Base-by-base conservation (phyloP, 1,139 yeast genomes). In the Candida anutae region DNA sequence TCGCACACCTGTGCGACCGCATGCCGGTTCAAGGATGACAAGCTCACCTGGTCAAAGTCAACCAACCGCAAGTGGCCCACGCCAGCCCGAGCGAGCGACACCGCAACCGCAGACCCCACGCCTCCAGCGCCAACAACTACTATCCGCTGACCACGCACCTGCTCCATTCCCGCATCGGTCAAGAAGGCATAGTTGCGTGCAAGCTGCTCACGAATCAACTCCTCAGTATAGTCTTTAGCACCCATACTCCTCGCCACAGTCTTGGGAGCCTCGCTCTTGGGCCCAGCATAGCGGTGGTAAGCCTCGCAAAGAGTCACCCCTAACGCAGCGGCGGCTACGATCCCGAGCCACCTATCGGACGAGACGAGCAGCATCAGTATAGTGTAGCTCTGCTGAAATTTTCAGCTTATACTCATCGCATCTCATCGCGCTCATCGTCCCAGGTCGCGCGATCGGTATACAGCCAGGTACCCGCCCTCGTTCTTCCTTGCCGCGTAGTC, bases 71-170 rank as follows among this genome's bases (percentile, higher is more conserved):
- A 56, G 33, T 72, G 70, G 11, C 80, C 78, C 20, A 88, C 80
- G 8, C 98, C 98, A 6, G 95, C 82, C 43, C 98, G 74, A 1
- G 83, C 83, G 34, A 90, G 66, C 85, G 93, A 85, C 3, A 95
- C 81, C 5, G 87, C 81, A 8, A 81, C 95, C 93, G 95, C 88
- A 0, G 97, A 87, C 2, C 98, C 98, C 20, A 90, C 98, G 26
- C 98, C 98, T 29, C 98, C 98, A 6, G 90, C 94, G 16, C 98
- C 98, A n/a, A 90, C 95, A 12, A 90, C 82, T 3, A 85, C 80
- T 3, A 90, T 73, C 35, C 74, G 69, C 43, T 85, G 79, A n/a
- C 63, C 54, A 32, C 95, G 74, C 13, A 90, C 72, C 36, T 74
- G 74, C n/a, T 58, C 53, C 74, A 85, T 76, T 1, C 96, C 97